These are phyloP conservation scores for Nelumbo lutea DNA, from an alignment of 164 flowering plant species.

Conservation along the genomic window DNA sequence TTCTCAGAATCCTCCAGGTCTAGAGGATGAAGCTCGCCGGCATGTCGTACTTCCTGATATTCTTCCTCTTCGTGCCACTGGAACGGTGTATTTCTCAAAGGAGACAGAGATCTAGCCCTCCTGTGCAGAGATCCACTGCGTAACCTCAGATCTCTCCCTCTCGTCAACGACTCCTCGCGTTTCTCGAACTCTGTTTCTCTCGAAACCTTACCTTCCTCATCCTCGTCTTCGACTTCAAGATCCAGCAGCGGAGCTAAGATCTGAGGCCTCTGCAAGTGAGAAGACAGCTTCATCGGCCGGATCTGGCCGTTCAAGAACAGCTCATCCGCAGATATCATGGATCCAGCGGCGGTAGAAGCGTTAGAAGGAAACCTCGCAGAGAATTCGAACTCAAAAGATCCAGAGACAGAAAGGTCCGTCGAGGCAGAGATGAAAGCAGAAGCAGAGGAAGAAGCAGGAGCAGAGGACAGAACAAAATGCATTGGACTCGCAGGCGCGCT, in stretches of 20 bases:
- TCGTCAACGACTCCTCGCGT: conserved; percentile 8
- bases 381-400: conserved; percentile 56
- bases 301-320: conserved; percentile 73
- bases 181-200: conserved; percentile 8
- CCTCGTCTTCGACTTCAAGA: conserved; percentile 40
- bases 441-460: conserved; percentile 9
- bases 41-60: background rate
- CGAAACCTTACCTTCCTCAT: conserved; percentile 19
- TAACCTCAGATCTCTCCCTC: conserved; percentile 51
- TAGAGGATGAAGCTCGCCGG: conserved; percentile 2
- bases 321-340: conserved; percentile 76
- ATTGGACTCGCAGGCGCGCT: conserved; percentile 73
- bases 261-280: conserved; percentile 59
- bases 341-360: conserved; percentile 20
- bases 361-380: conserved; percentile 33
- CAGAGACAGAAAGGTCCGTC: conserved; percentile 5
- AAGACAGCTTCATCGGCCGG: conserved; percentile 66
- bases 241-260: conserved; percentile 41
- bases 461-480: conserved; percentile 34
- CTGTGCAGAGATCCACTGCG: conserved; percentile 44
- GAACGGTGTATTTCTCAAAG: conserved; percentile 26
- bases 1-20: conserved; percentile 7
- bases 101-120: conserved; percentile 60
- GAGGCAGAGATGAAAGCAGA: background rate
- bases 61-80: conserved; percentile 32